phyloP scores from a whole-genome alignment of 148 eudicot genomes.

The Camellia lanceoleosa region DNA sequence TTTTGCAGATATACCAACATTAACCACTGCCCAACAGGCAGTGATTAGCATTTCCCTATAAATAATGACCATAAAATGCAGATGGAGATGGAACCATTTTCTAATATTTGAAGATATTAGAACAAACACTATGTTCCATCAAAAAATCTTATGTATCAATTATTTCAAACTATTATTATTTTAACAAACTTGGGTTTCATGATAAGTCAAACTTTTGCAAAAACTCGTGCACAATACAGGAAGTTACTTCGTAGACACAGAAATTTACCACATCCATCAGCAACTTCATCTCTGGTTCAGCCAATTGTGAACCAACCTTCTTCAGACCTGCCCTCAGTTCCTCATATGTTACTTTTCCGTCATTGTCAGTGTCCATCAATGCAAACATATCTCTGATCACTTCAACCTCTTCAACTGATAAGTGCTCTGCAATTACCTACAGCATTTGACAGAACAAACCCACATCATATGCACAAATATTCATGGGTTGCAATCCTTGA shows the following conservation, averaged over 20 bases:
- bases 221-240: background rate
- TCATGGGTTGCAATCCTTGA: background rate
- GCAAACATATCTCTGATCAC: slow-evolving; percentile 78
- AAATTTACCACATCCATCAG: slow-evolving; percentile 89
- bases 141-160: background rate
- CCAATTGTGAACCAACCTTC: slow-evolving; percentile 88
- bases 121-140: too few relatives aligned
- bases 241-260: background rate
- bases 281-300: slow-evolving; percentile 76
- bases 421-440: slow-evolving; percentile 86
- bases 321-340: slow-evolving; percentile 66
- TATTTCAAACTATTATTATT: too few relatives aligned
- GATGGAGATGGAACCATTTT: background rate
- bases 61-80: background rate
- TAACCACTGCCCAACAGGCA: too few relatives aligned
- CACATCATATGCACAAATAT: background rate
- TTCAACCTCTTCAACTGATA: slow-evolving; percentile 77
- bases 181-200: background rate
- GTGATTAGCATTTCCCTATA: background rate
- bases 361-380: slow-evolving; percentile 77
- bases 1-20: too few relatives aligned
- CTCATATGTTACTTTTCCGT: slow-evolving; percentile 71
- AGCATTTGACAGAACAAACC: slow-evolving; percentile 2
- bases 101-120: background rate
- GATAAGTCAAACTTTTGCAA: background rate